Evolutionary conservation across 2,329 filamentous ascomycete genomes (phyloP), one percentile per base, ranked within the genome.

Genomic region (Colletotrichum caudatum): DNA sequence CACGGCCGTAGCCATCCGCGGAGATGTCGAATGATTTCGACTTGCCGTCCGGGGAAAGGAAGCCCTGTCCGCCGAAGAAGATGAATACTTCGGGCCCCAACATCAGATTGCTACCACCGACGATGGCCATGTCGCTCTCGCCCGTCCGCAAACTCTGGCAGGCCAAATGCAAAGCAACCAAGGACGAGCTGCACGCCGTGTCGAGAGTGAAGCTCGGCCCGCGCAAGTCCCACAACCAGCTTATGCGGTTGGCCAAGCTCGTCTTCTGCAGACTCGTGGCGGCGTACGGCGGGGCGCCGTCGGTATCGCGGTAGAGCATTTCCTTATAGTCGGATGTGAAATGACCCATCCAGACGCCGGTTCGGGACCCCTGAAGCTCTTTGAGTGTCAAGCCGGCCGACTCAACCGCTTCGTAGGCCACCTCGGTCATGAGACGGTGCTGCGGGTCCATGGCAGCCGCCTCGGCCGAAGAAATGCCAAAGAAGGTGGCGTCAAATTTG

Each of bases 271-370:
- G 77, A 0, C 81, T 80, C 2, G 77, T 79, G 2, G 74, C 75
- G 5, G 37, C n/a, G 12, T 60, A 60, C 20, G 44, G 11, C n/a
- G 76, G 76, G 11, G 73, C 63, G 39, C 73, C 59, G 39, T 78
- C 75, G 2, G 71, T 69, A 39, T 79, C 78, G 14, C 74, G 66
- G 5, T 75, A 53, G 6, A 74, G 69, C 26, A 48, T 62, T 8
- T 82, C 79, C 56, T 80, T 75, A 66, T 79, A 82, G 62, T 81
- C 79, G 5, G 78, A 74, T 1, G 75, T 77, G 44, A 79, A 81
- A n/a, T 53, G 75, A 7, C 81, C 81, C 16, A 82, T 73, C 44
- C 78, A 82, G 23, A 69, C 73, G 1, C 80, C 80, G 7, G 80
- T 79, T 2, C 74, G 66, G 2, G 74, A 76, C 0, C 81, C 81